These are phyloP conservation scores for Teunomyces lycoperdinae DNA, from an alignment of 805 yeast genomes.

Conservation along the genomic window DNA sequence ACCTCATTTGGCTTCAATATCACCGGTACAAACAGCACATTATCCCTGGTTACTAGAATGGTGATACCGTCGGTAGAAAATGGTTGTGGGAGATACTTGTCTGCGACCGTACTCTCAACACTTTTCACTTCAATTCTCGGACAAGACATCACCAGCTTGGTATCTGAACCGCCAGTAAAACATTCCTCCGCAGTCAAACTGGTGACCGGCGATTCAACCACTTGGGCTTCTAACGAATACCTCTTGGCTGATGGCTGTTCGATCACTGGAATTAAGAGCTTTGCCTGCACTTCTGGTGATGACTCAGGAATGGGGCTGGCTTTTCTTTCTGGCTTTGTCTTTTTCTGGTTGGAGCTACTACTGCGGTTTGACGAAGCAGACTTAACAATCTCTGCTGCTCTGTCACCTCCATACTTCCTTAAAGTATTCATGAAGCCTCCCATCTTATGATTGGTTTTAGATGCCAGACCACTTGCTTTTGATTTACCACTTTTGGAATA, in stretches of 20 bases:
- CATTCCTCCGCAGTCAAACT: not conserved
- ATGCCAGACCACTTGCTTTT: not conserved
- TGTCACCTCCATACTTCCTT: constrained; percentile 40
- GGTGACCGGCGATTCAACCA: constrained; percentile 1
- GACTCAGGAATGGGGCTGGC: not conserved
- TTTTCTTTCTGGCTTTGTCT: not conserved
- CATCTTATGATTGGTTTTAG: constrained; percentile 12
- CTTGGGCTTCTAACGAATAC: constrained; percentile 1
- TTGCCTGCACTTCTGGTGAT: not conserved
- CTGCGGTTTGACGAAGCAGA: constrained; percentile 3
- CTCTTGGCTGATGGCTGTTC: not conserved
- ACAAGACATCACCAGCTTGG: not conserved
- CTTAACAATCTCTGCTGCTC: constrained; percentile 36
- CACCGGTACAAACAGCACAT: constrained; percentile 50
- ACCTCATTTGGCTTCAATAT: constrained; percentile 22
- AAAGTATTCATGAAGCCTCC: constrained; percentile 39
- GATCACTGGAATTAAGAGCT: not conserved
- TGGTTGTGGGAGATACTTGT: constrained; percentile 24
- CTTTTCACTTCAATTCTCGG: not conserved
- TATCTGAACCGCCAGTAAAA: not conserved
- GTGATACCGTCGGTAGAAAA: constrained; percentile 14
- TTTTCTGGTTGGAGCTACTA: not conserved
- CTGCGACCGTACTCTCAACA: not conserved
- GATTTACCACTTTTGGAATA: not conserved
- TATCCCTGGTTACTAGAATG: constrained; percentile 66